Evolutionary conservation across 2,329 filamentous ascomycete genomes (phyloP), one percentile per base, ranked within the genome.

Genomic region (Colletotrichum spaethianum): DNA sequence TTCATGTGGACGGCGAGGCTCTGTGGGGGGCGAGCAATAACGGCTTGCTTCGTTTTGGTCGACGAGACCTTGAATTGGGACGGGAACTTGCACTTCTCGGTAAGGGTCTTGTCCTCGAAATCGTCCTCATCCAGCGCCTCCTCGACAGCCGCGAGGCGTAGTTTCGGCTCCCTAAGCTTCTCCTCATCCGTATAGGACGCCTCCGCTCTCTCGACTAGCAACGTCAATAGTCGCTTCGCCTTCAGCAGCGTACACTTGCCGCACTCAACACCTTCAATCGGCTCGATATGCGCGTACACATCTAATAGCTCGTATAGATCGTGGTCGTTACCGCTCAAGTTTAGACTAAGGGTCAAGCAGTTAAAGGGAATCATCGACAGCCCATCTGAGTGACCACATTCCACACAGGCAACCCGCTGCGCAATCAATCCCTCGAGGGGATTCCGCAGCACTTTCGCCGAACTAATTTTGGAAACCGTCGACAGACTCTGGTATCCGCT

Each of bases 321-420:
- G 77, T 95, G 94, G 23, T 88, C 85, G 38, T 82, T 79, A 74
- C 86, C 87, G 59, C 88, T 87, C 6, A 87, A 83, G 1, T 93
- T 94, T 1, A 98, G 89, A 44, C 93, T 94, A 0, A 98, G 89
- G 0, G 96, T 98, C 57, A 98, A 85, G 78, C 95, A 98, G 79
- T 96, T 98, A 86, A 98, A 98, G 0, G 95, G 94, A 26, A 94
- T 97, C 83, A 98, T 90, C 1, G 93, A 95, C 18, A 98, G 86
- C 1, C 95, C 95, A 77, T 98, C 95, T 0, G 94, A 95, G 82
- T 93, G 93, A 9, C 94, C 94, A 79, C 96, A 99, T 56, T 87
- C 87, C 67, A 93, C 92, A 80, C 96, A 99, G 0, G 94, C 93
- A 1, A 98, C 95, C 48, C 95, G 89, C 81, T 98, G 96, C 1